A percentile compares a stretch with the other conserved stretches of the same genome.
Conservation (phyloP, 1,284 basidiomycete species). For the Puccinia polysora region DNA sequence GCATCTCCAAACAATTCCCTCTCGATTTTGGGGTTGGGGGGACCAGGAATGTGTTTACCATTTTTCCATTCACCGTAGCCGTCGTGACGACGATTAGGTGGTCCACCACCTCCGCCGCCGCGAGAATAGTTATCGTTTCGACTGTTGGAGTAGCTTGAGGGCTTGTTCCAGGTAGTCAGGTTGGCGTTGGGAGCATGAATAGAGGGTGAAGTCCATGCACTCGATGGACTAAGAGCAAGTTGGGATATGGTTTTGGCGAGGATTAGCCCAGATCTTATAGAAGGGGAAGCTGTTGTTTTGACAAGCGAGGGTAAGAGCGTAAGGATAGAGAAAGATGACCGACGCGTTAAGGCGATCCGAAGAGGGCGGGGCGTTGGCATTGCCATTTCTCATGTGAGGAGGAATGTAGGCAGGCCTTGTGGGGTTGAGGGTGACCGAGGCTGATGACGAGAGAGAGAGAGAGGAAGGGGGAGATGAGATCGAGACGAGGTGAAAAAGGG, state of each 20-base stretch:
- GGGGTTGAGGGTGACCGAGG: constrained; percentile 67
- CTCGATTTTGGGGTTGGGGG: constrained; percentile 78
- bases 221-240: constrained; percentile 26
- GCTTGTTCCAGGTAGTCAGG: constrained; percentile 42
- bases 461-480: not conserved
- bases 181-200: constrained; percentile 44
- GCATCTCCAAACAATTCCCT: constrained; percentile 92
- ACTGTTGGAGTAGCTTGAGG: constrained; percentile 22
- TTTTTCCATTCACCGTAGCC: constrained; percentile 77
- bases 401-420: constrained; percentile 48
- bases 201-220: constrained; percentile 33
- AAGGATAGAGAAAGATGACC: constrained; percentile 45
- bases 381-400: constrained; percentile 49
- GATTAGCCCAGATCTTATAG: constrained; percentile 26
- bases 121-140: constrained; percentile 36
- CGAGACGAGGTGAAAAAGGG: not conserved
- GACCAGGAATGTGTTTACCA: constrained; percentile 74
- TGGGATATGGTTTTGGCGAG: not conserved
- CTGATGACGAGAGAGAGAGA: constrained; percentile 52
- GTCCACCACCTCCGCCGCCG: constrained; percentile 34
- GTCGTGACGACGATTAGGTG: constrained; percentile 51
- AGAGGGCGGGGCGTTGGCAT: constrained; percentile 16
- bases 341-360: constrained; percentile 43
- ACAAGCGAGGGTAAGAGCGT: too few relatives aligned
- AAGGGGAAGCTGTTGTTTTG: too few relatives aligned